Percentiles rank a stretch among this genome's conserved stretches.
Conservation (phyloP, 1,284 basidiomycete species). For the Clitocybe nebularis region DNA sequence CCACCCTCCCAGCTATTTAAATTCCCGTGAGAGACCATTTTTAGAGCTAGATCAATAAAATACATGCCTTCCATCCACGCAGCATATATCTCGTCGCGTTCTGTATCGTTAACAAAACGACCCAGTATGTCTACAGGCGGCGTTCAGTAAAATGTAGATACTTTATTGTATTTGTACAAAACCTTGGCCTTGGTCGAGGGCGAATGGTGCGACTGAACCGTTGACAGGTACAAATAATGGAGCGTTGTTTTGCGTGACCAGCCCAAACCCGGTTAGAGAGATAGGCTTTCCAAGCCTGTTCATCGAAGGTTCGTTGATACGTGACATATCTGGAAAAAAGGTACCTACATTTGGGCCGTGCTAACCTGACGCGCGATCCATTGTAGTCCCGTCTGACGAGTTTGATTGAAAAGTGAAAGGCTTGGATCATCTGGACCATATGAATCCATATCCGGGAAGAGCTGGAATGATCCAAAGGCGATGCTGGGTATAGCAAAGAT, state of each 20-base stretch:
- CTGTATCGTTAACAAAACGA: slow-evolving; percentile 45
- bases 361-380: slow-evolving; percentile 55
- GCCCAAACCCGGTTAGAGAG: slow-evolving; percentile 52
- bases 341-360: slow-evolving; percentile 38
- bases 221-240: slow-evolving; percentile 61
- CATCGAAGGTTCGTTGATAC: slow-evolving; percentile 6
- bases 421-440: slow-evolving; percentile 45
- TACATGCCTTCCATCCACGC: slow-evolving; percentile 47
- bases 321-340: too few species aligned
- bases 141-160: too few species aligned
- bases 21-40: neutral
- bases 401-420: slow-evolving; percentile 47
- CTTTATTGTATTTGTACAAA: too few species aligned
- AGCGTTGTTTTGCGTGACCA: slow-evolving; percentile 54
- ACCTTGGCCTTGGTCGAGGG: slow-evolving; percentile 32
- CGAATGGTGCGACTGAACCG: slow-evolving; percentile 40
- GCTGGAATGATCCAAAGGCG: slow-evolving; percentile 54
- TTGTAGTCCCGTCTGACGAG: slow-evolving; percentile 41
- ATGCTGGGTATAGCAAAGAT: slow-evolving; percentile 54
- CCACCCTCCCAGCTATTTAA: slow-evolving; percentile 34
- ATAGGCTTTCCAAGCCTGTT: slow-evolving; percentile 56
- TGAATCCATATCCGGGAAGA: slow-evolving; percentile 64
- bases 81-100: slow-evolving; percentile 49
- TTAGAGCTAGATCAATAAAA: neutral
- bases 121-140: too few species aligned